Evolutionary conservation across 2,329 filamentous ascomycete genomes (phyloP).

Genomic region (Nemania diffusa): DNA sequence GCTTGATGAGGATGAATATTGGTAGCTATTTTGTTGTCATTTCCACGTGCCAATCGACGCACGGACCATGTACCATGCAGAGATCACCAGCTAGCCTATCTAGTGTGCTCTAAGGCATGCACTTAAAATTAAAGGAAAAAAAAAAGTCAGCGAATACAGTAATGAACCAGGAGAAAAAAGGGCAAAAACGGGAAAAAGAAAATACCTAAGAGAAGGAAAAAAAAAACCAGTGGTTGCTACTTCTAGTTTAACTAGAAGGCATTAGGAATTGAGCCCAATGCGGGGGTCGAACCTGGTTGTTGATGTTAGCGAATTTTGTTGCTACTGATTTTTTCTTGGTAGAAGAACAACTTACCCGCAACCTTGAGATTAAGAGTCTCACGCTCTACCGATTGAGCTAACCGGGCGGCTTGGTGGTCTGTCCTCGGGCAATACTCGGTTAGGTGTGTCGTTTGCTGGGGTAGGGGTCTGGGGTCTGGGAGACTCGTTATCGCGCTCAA

Average conservation of each 20-base stretch:
- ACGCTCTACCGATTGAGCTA: conserved; percentile 80
- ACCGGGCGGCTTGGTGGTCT: conserved; percentile 55
- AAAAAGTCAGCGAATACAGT: too few relatives aligned
- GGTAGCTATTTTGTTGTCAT: background rate
- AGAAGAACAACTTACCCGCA: conserved; percentile 42
- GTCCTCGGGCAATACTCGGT: too few relatives aligned
- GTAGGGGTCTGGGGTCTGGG: background rate
- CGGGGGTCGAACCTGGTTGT: too few relatives aligned
- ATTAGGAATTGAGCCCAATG: too few relatives aligned
- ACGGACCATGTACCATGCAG: background rate
- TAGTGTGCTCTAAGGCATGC: background rate
- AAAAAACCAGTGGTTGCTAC: conserved; percentile 23
- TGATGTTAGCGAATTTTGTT: background rate
- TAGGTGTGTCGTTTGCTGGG: background rate
- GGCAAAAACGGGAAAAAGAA: background rate
- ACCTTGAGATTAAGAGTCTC: conserved; percentile 69
- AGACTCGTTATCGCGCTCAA: background rate
- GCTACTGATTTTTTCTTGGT: background rate
- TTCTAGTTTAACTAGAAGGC: conserved; percentile 22
- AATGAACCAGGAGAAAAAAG: background rate
- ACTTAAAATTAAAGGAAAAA: background rate
- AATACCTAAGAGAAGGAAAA: background rate
- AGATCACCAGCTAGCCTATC: background rate
- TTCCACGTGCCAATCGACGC: conserved; percentile 4
- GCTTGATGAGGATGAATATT: too few relatives aligned